Conservation (phyloP, 1,284 basidiomycete species). For the Mycena citricolor region DNA sequence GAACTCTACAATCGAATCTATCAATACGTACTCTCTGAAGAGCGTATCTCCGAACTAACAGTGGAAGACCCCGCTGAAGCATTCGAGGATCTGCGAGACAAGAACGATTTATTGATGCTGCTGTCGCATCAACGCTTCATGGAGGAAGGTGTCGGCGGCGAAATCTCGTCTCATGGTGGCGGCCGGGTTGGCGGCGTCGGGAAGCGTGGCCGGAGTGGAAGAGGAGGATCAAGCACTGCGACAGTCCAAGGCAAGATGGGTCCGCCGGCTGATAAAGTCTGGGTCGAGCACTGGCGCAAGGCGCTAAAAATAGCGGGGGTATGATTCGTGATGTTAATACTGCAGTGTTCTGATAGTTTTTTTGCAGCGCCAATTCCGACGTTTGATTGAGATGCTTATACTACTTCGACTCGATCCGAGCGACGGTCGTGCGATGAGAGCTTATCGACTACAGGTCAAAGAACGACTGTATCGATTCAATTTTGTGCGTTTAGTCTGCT, state of each 20-base stretch:
- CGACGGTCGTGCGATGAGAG: constrained; percentile 56
- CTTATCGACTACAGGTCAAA: constrained; percentile 86
- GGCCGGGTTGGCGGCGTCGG: constrained; percentile 51
- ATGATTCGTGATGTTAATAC: constrained; percentile 22
- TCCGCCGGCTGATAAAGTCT: constrained; percentile 75
- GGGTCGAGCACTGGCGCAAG: constrained; percentile 79
- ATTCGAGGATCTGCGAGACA: constrained; percentile 92
- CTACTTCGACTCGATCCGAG: constrained; percentile 69
- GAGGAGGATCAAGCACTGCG: constrained; percentile 32
- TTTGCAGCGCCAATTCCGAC: constrained; percentile 84
- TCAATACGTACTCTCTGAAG: constrained; percentile 66
- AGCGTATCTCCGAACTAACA: constrained; percentile 83
- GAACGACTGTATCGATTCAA: constrained; percentile 94
- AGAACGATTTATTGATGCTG: constrained; percentile 87
- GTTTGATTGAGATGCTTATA: constrained; percentile 90
- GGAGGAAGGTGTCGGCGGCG: constrained; percentile 58
- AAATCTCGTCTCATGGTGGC: constrained; percentile 39
- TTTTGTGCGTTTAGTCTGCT: constrained; percentile 52
- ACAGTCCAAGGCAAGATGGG: constrained; percentile 61
- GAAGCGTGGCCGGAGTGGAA: constrained; percentile 33
- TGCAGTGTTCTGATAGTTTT: constrained; percentile 10
- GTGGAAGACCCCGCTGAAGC: constrained; percentile 97
- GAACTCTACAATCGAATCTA: constrained; percentile 89
- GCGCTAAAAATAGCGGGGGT: constrained; percentile 90
- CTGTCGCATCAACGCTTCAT: constrained; percentile 64